A percentile compares a stretch with the other conserved stretches of the same genome.
phyloP scores from a whole-genome alignment of 176 grass and related monocot genomes.

The Microstegium vimineum region DNA sequence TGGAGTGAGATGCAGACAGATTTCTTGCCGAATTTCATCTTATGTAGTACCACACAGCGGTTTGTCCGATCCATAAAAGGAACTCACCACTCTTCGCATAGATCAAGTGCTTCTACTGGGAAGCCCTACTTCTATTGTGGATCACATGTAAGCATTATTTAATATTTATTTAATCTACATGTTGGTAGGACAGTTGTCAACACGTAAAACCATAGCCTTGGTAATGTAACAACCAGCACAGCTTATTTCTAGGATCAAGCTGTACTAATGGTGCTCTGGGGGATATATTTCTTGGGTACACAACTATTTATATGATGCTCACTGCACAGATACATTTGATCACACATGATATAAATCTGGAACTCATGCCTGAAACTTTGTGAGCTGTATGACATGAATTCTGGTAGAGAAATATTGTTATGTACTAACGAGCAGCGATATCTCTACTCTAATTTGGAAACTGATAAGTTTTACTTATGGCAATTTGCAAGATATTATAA shows the following conservation, averaged over 20 bases:
- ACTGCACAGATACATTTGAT: background rate
- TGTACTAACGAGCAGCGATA: constrained; percentile 11
- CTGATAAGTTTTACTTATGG: background rate
- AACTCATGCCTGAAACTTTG: background rate
- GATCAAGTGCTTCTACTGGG: constrained; percentile 56
- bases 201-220: background rate
- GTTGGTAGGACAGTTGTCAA: background rate
- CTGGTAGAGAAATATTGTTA: background rate
- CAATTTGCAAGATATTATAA: background rate
- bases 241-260: background rate
- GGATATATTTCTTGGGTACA: background rate
- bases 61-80: constrained; percentile 85
- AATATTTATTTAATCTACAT: background rate
- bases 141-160: constrained; percentile 64
- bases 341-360: background rate
- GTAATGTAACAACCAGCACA: background rate
- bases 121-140: constrained; percentile 86
- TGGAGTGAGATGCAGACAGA: constrained; percentile 97
- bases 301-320: background rate
- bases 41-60: constrained; percentile 95
- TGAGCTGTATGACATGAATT: constrained; percentile 9
- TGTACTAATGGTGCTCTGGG: background rate
- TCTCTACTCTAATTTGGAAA: background rate
- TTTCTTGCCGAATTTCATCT: constrained; percentile 94
- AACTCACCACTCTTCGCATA: constrained; percentile 59